These are phyloP conservation scores for Coemansia aciculifera DNA, from an alignment of 192 early-diverging fungal genomes.

Conservation along the genomic window DNA sequence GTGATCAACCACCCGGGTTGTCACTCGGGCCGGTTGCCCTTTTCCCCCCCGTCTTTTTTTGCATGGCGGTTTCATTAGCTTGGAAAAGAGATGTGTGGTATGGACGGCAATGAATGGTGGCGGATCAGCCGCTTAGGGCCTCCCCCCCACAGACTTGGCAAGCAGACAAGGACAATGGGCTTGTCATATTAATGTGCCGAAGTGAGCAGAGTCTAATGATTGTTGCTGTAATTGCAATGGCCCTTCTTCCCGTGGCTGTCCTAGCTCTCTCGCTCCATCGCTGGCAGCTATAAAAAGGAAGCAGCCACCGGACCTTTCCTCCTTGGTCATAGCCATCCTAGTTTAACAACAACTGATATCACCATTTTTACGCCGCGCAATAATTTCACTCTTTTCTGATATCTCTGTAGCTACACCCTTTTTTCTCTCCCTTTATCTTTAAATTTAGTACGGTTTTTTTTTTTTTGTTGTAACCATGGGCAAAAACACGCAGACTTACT, in stretches of 20 bases:
- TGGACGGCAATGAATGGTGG: constrained; percentile 4
- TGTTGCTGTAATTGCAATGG: constrained; percentile 59
- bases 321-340: neutral
- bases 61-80: neutral
- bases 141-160: constrained; percentile 5
- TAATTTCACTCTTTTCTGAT: neutral
- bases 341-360: constrained; percentile 18
- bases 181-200: constrained; percentile 4
- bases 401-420: neutral
- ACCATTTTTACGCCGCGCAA: constrained; percentile 2
- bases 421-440: neutral
- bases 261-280: neutral
- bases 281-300: neutral
- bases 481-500: constrained; percentile 22
- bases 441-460: neutral
- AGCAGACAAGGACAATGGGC: neutral
- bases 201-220: constrained; percentile 24
- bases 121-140: constrained; percentile 4
- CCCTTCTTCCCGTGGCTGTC: constrained; percentile 49
- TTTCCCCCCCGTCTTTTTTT: neutral
- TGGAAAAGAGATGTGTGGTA: neutral
- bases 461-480: constrained; percentile 10
- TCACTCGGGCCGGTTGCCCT: neutral
- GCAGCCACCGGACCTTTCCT: neutral
- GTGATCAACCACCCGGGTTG: neutral